Conservation (phyloP, 78 protist species). For the Dictyostelium intermedium region DNA sequence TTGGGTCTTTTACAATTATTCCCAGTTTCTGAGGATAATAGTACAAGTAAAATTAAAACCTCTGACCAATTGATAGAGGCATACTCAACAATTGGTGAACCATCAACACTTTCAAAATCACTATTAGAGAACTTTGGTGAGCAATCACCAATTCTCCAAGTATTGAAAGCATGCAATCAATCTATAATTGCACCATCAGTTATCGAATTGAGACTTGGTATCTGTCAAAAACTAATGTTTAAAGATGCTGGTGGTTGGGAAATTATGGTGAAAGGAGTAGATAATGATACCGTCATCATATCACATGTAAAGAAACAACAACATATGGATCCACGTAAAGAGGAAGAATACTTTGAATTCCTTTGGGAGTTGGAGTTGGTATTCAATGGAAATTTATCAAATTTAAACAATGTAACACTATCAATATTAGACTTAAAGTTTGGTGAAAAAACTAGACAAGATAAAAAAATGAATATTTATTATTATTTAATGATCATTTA, state of each 20-base stretch:
- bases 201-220: slow-evolving; percentile 34
- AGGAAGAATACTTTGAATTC: slow-evolving; percentile 66
- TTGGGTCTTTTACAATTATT: background rate
- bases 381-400: slow-evolving; percentile 28
- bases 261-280: background rate
- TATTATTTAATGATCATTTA: slow-evolving; percentile 35
- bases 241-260: slow-evolving; percentile 74
- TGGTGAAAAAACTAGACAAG: slow-evolving; percentile 59
- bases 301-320: slow-evolving; percentile 63
- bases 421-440: slow-evolving; percentile 55
- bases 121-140: slow-evolving; percentile 4
- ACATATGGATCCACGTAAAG: slow-evolving; percentile 52
- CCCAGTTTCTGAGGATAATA: background rate
- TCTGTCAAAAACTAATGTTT: slow-evolving; percentile 33
- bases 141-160: slow-evolving; percentile 15
- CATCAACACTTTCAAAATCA: background rate
- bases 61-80: background rate
- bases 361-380: slow-evolving; percentile 63
- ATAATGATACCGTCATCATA: slow-evolving; percentile 12
- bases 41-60: background rate
- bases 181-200: slow-evolving; percentile 75
- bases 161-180: slow-evolving; percentile 54
- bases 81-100: background rate
- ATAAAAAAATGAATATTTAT: slow-evolving; percentile 38
- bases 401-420: slow-evolving; percentile 32